These are phyloP conservation scores for Colletotrichum endophyticum DNA, from an alignment of 2,329 filamentous ascomycete species.

Conservation along the genomic window DNA sequence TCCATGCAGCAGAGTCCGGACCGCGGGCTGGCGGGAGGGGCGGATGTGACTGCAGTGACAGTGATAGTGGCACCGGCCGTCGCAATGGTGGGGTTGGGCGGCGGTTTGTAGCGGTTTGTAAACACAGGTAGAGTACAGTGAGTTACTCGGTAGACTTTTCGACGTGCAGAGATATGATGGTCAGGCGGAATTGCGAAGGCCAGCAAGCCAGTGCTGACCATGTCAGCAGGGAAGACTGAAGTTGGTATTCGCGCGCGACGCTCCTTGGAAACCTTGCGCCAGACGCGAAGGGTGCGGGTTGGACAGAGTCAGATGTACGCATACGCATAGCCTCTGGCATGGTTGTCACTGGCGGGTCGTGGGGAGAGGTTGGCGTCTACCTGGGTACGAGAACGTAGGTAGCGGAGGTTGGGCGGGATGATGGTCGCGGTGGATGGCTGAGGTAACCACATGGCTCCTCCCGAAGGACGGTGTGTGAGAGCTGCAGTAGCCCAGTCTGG, in stretches of 20 bases:
- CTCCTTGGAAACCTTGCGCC: neutral
- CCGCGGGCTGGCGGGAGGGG: conserved; percentile 19
- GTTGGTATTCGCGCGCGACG: neutral
- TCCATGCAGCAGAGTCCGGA: conserved; percentile 21
- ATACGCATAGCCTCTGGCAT: neutral
- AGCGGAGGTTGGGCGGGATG: conserved; percentile 8
- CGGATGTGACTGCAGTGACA: conserved; percentile 16
- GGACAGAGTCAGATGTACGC: neutral
- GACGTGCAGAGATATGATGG: neutral
- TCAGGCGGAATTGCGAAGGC: neutral
- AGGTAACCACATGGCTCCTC: conserved; percentile 18
- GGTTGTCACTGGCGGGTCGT: neutral
- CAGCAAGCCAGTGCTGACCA: neutral
- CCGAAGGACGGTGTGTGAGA: conserved; percentile 10
- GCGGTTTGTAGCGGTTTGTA: neutral
- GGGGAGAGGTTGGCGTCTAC: neutral
- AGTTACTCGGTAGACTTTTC: neutral
- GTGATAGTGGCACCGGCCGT: neutral
- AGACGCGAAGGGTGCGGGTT: neutral
- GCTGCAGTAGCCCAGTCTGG: conserved; percentile 14
- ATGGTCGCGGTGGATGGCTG: neutral
- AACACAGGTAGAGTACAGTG: neutral
- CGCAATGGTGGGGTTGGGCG: conserved; percentile 6
- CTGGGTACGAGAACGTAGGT: neutral
- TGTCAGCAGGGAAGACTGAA: neutral